phyloP scores from a whole-genome alignment of 2,329 filamentous ascomycete species.

The Aspergillus sp. region DNA sequence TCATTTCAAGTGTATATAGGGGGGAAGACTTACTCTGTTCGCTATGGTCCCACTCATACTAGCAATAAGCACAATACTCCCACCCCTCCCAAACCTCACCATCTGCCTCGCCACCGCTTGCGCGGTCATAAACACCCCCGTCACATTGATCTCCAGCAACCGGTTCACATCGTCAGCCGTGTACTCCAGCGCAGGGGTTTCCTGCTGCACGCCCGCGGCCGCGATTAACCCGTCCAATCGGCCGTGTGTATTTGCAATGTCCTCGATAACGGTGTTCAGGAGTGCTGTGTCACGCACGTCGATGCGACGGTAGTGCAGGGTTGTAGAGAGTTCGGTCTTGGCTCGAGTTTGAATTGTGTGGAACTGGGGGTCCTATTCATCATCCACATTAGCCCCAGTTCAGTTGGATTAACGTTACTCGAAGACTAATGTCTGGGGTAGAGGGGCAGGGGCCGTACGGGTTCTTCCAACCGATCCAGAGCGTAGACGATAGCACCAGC shows the following conservation, averaged over 20 bases:
- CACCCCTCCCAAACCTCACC: constrained; percentile 54
- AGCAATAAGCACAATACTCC: constrained; percentile 57
- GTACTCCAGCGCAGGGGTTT: constrained; percentile 76
- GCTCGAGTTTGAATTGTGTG: constrained; percentile 58
- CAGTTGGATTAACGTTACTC: background rate
- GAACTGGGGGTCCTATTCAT: constrained; percentile 51
- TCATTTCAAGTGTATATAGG: too few relatives aligned
- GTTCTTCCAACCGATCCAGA: constrained; percentile 37
- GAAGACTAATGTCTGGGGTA: too few relatives aligned
- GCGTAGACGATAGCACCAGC: constrained; percentile 58
- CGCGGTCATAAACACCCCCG: constrained; percentile 57
- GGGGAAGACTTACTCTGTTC: constrained; percentile 39
- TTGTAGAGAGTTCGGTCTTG: constrained; percentile 47
- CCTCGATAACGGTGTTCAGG: constrained; percentile 60
- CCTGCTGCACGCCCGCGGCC: constrained; percentile 68
- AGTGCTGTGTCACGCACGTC: constrained; percentile 68
- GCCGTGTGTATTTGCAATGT: constrained; percentile 63
- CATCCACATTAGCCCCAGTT: background rate
- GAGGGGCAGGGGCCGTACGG: constrained; percentile 17
- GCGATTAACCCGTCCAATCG: constrained; percentile 74
- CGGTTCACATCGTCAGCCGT: constrained; percentile 53
- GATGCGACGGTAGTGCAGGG: constrained; percentile 65
- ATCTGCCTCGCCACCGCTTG: constrained; percentile 59
- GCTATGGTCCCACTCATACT: constrained; percentile 57
- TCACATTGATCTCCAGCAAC: constrained; percentile 58